phyloP scores from a whole-genome alignment of 352 stramenopile species.

The Pythium grandisporangium region DNA sequence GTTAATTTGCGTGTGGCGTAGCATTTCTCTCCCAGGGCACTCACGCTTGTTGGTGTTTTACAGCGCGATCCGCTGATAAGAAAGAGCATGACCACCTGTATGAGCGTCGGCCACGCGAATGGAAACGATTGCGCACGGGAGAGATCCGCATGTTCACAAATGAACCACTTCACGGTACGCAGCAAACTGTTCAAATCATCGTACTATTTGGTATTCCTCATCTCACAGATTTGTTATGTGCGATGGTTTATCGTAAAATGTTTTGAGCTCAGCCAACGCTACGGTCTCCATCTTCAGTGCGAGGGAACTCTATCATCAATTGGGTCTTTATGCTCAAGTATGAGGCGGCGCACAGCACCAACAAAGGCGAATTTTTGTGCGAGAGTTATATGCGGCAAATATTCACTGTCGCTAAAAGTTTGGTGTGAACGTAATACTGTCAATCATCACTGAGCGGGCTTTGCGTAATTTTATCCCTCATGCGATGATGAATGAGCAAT shows the following conservation, averaged over 20 bases:
- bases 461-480: background rate
- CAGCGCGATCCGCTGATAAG: conserved; percentile 60
- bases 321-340: conserved; percentile 68
- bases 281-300: conserved; percentile 68
- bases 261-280: conserved; percentile 25
- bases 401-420: too few species aligned
- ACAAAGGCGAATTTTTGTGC: too few species aligned
- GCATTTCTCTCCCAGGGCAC: background rate
- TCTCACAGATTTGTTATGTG: conserved; percentile 1
- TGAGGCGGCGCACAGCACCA: too few species aligned
- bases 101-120: conserved; percentile 54
- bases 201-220: too few species aligned
- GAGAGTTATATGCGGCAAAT: too few species aligned
- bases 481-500: background rate
- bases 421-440: too few species aligned
- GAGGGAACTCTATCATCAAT: conserved; percentile 67
- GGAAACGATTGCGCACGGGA: conserved; percentile 60
- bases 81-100: conserved; percentile 72
- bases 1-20: background rate
- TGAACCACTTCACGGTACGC: conserved; percentile 55
- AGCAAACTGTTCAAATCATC: too few species aligned
- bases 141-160: conserved; percentile 66
- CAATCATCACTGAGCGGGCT: conserved; percentile 1
- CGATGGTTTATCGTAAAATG: conserved; percentile 1
- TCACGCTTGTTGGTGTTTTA: background rate